These are phyloP conservation scores for Cryptococcus depauperatus DNA, from an alignment of 1,284 basidiomycete genomes.

Conservation along the genomic window DNA sequence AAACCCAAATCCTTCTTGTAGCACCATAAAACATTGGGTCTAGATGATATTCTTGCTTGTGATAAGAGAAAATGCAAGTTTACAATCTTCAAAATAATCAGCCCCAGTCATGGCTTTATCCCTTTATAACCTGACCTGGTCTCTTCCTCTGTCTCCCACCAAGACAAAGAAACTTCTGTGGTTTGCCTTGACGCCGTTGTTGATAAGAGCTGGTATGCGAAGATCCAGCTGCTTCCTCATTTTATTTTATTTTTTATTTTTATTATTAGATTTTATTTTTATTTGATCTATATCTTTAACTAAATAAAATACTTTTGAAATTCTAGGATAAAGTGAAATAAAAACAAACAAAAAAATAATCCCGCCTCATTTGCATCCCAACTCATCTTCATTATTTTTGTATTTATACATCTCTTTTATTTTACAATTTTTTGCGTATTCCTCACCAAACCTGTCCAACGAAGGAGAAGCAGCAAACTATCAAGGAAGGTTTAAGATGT, in stretches of 20 bases:
- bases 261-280: too few relatives aligned
- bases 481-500: too few relatives aligned
- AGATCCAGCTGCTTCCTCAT: conserved; percentile 63
- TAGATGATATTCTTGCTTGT: conserved; percentile 76
- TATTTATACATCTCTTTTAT: too few relatives aligned
- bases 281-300: too few relatives aligned
- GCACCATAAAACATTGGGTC: conserved; percentile 90
- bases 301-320: too few relatives aligned
- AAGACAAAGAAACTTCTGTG: conserved; percentile 95
- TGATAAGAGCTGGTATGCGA: conserved; percentile 84
- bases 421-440: too few relatives aligned
- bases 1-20: conserved; percentile 97
- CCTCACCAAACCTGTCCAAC: too few relatives aligned
- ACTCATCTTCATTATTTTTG: too few relatives aligned
- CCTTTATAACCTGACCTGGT: conserved; percentile 57
- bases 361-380: too few relatives aligned
- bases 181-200: conserved; percentile 85
- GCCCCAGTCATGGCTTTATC: not conserved
- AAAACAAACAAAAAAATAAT: not conserved
- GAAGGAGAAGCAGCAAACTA: too few relatives aligned
- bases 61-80: conserved; percentile 92
- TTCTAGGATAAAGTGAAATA: conserved; percentile 3
- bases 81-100: conserved; percentile 58
- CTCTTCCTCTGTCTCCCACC: conserved; percentile 88
- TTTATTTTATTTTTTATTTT: conserved; percentile 3